Percentiles rank a stretch among this genome's conserved stretches.
Conservation (phyloP, 2,329 filamentous ascomycete genomes). For the Gyromitra esculenta region DNA sequence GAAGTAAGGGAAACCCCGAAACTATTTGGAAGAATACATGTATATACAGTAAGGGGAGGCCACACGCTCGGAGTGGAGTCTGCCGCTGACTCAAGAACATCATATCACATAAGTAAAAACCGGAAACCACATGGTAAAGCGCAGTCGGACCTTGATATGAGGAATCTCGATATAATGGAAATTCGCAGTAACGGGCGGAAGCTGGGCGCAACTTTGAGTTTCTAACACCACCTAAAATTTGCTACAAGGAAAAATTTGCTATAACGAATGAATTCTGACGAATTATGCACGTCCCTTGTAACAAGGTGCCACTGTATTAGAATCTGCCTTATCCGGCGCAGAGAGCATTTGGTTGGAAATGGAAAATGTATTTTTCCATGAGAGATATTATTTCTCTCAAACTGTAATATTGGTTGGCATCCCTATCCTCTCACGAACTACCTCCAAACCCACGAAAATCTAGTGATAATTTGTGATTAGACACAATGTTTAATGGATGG, state of each 20-base stretch:
- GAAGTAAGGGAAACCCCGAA: background rate
- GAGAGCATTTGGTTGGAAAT: background rate
- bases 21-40: background rate
- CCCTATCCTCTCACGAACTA: background rate
- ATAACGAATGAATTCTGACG: too few relatives aligned
- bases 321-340: background rate
- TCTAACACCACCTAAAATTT: too few relatives aligned
- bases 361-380: background rate
- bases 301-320: background rate
- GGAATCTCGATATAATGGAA: too few relatives aligned
- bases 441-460: background rate
- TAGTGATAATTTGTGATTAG: conserved; percentile 5
- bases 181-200: too few relatives aligned
- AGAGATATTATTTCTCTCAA: too few relatives aligned
- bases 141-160: too few relatives aligned
- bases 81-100: background rate
- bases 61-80: background rate
- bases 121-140: background rate
- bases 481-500: background rate
- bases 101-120: conserved; percentile 9
- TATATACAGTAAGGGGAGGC: background rate
- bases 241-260: too few relatives aligned
- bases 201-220: too few relatives aligned
- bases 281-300: too few relatives aligned
- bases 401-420: background rate